Evolutionary conservation across 2,329 filamentous ascomycete genomes (phyloP).

Genomic region (Biscogniauxia sp.): DNA sequence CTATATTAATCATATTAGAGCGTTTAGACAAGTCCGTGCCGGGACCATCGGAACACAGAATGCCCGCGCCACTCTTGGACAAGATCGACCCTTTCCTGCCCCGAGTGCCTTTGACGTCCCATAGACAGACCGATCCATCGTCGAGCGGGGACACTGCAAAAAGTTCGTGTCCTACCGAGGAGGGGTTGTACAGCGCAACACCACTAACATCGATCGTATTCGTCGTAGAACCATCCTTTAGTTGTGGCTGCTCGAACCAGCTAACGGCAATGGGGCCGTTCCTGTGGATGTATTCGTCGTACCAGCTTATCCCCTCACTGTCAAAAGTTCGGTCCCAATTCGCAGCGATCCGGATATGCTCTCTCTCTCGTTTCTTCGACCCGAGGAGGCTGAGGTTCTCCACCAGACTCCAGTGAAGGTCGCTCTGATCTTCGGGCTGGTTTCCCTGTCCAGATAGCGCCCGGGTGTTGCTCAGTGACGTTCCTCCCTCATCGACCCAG

Average conservation of each 20-base stretch:
- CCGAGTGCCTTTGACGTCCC: slow-evolving; percentile 66
- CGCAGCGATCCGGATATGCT: slow-evolving; percentile 59
- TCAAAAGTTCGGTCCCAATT: slow-evolving; percentile 83
- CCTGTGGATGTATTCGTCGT: slow-evolving; percentile 83
- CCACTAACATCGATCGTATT: slow-evolving; percentile 68
- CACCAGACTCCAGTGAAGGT: slow-evolving; percentile 21
- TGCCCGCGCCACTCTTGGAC: slow-evolving; percentile 62
- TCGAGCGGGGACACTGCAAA: slow-evolving; percentile 75
- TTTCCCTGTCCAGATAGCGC: slow-evolving; percentile 20
- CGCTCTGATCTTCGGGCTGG: slow-evolving; percentile 29
- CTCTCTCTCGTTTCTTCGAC: slow-evolving; percentile 30
- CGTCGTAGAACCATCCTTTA: slow-evolving; percentile 39
- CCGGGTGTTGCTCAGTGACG: slow-evolving; percentile 13
- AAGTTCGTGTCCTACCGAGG: slow-evolving; percentile 48
- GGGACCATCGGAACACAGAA: slow-evolving; percentile 60
- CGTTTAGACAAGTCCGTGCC: slow-evolving; percentile 43
- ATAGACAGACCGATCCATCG: slow-evolving; percentile 83
- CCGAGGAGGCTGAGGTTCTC: slow-evolving; percentile 22
- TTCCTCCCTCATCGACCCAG: slow-evolving; percentile 29
- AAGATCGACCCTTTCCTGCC: slow-evolving; percentile 60
- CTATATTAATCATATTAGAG: slow-evolving; percentile 67
- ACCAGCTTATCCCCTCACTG: slow-evolving; percentile 74
- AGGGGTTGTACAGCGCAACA: slow-evolving; percentile 63
- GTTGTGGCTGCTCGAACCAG: slow-evolving; percentile 69
- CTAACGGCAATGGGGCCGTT: slow-evolving; percentile 70